Percentiles rank a stretch among this genome's conserved stretches.
Evolutionary conservation across 2,329 filamentous ascomycete species (phyloP).

Genomic region (Claviceps maximensis): DNA sequence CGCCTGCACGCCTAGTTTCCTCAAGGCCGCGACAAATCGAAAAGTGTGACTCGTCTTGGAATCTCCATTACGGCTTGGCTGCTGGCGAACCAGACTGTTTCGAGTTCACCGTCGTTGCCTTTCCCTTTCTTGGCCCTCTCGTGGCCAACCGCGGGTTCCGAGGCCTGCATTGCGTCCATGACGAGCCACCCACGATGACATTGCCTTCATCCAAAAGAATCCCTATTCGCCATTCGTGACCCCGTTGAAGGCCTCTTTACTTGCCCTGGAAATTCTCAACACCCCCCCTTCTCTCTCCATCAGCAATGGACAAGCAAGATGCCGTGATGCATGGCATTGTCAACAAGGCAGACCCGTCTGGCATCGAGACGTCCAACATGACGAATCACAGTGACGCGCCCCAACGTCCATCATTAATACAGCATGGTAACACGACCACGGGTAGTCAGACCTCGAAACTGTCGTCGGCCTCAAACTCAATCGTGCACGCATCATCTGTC

Average conservation of each 20-base stretch:
- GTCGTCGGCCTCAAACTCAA: constrained; percentile 24
- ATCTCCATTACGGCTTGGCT: not conserved
- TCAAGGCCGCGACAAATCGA: too few species aligned
- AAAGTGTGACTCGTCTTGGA: not conserved
- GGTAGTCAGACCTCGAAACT: constrained; percentile 21
- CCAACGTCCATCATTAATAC: constrained; percentile 1
- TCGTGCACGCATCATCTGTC: constrained; percentile 22
- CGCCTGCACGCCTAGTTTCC: not conserved
- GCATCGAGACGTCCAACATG: constrained; percentile 1
- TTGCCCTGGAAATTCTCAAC: constrained; percentile 15
- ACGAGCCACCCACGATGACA: constrained; percentile 24
- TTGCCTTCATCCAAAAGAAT: constrained; percentile 1
- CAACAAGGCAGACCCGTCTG: constrained; percentile 9
- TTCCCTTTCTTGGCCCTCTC: not conserved
- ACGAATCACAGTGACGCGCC: not conserved
- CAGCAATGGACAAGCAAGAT: constrained; percentile 23
- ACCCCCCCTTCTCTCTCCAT: constrained; percentile 9
- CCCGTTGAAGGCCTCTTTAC: constrained; percentile 16
- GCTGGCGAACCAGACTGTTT: not conserved
- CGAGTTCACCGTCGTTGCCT: not conserved
- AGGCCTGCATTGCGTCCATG: constrained; percentile 14
- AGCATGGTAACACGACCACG: constrained; percentile 10
- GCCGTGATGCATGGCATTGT: constrained; percentile 8
- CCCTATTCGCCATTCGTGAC: constrained; percentile 13
- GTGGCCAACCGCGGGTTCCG: constrained; percentile 4